Conservation (phyloP, 495 filamentous ascomycete genomes). For the Chaetomium cochliodes region DNA sequence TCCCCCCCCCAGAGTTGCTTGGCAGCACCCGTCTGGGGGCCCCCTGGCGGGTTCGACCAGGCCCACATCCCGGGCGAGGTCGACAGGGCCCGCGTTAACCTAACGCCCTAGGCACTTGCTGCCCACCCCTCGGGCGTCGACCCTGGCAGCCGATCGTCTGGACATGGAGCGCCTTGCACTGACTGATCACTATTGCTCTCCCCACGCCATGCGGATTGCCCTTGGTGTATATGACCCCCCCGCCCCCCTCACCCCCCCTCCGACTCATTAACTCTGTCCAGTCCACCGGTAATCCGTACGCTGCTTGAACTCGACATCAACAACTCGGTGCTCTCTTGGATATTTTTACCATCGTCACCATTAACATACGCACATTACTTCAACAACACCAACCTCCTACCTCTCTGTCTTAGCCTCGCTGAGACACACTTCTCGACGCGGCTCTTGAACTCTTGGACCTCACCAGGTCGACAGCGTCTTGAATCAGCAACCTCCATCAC, state of each 20-base stretch:
- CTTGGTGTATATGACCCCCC: conserved; percentile 10
- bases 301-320: background rate
- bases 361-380: background rate
- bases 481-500: background rate
- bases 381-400: background rate
- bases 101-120: background rate
- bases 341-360: background rate
- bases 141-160: conserved; percentile 7
- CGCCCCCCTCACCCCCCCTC: background rate
- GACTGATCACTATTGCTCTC: background rate
- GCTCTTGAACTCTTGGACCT: background rate
- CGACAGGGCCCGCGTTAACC: conserved; percentile 1
- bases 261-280: background rate
- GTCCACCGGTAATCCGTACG: background rate
- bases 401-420: background rate
- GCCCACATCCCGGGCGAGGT: conserved; percentile 8
- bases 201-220: conserved; percentile 6
- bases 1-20: background rate
- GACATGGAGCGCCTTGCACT: background rate
- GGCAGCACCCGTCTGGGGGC: background rate
- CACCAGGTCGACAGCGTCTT: background rate
- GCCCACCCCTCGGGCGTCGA: conserved; percentile 11
- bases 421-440: background rate
- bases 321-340: background rate
- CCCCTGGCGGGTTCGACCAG: background rate